These are phyloP conservation scores for Fraxinus americana DNA, from an alignment of 257 asterid species.

Conservation along the genomic window DNA sequence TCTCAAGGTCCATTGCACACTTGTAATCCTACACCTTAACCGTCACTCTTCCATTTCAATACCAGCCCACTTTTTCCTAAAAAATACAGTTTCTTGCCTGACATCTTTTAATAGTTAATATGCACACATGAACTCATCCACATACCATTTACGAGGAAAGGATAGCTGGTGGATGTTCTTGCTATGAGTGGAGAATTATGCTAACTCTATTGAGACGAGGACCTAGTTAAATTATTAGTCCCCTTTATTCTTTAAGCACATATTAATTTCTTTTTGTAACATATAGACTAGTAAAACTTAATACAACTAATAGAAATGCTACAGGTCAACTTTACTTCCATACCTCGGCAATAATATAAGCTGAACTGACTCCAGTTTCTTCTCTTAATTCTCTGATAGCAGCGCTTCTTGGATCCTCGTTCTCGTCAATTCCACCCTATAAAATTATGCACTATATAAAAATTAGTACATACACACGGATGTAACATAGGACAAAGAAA, in stretches of 20 bases:
- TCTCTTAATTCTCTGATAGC: constrained; percentile 87
- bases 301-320: constrained; percentile 5
- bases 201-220: not conserved
- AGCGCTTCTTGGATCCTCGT: constrained; percentile 80
- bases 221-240: not conserved
- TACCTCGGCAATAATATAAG: constrained; percentile 85
- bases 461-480: not conserved
- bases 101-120: not conserved
- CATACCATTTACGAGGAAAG: not conserved
- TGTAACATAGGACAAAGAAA: not conserved
- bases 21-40: not conserved
- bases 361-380: constrained; percentile 94
- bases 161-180: not conserved
- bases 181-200: constrained; percentile 2
- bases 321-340: constrained; percentile 9
- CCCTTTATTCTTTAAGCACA: constrained; percentile 6
- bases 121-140: not conserved
- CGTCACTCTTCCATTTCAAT: not conserved
- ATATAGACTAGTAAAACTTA: constrained; percentile 5
- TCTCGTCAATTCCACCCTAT: constrained; percentile 90
- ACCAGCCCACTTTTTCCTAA: not conserved
- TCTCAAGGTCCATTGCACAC: not conserved
- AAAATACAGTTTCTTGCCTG: not conserved
- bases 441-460: constrained; percentile 16
- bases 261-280: not conserved